phyloP scores from a whole-genome alignment of 1,284 basidiomycete species.

The Ceratorhiza oryzae-sativae region DNA sequence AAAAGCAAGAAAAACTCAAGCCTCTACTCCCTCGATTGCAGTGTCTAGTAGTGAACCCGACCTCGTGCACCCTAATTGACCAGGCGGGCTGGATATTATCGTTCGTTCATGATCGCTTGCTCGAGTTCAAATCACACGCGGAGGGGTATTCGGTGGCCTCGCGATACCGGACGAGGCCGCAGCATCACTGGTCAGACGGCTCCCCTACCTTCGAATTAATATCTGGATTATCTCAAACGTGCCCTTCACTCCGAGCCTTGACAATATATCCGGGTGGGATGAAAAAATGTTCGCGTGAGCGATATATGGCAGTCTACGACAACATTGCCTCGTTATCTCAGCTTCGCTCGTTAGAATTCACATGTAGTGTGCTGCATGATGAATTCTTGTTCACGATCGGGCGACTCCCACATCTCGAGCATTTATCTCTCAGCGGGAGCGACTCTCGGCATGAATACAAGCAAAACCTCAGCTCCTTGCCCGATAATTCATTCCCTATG shows the following conservation, averaged over 20 bases:
- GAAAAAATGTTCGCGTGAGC: background rate
- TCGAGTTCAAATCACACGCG: background rate
- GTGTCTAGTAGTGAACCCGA: background rate
- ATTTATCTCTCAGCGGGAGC: background rate
- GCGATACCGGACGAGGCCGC: background rate
- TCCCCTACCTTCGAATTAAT: background rate
- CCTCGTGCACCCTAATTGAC: background rate
- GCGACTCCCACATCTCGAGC: background rate
- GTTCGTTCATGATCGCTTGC: background rate
- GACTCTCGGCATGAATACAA: background rate
- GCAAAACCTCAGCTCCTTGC: background rate
- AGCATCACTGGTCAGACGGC: background rate
- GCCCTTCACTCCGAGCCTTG: background rate
- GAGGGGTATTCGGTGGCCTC: background rate
- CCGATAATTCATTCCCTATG: background rate
- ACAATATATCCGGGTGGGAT: background rate
- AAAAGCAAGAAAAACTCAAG: background rate
- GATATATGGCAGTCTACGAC: background rate
- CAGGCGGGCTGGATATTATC: background rate
- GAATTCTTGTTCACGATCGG: background rate
- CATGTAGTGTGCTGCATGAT: background rate
- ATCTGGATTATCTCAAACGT: background rate
- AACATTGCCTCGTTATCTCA: background rate
- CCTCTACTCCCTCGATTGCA: background rate
- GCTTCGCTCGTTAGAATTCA: background rate